Percentiles rank a stretch among this genome's conserved stretches.
These are phyloP conservation scores for Oryza coarctata DNA, from an alignment of 176 grass and related monocot species.

Conservation along the genomic window DNA sequence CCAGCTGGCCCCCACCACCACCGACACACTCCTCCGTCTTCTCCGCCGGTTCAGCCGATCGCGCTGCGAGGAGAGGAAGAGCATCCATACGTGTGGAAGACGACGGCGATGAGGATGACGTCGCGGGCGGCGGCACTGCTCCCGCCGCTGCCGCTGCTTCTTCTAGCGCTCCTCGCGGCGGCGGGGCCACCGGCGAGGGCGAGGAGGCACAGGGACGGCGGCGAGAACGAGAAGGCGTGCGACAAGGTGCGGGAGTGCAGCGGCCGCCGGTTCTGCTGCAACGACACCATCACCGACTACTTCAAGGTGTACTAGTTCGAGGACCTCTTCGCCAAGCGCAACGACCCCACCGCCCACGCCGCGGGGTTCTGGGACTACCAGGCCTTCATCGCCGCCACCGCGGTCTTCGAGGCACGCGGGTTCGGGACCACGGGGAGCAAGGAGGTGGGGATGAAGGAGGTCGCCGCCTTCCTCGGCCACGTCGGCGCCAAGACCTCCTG, in stretches of 20 bases:
- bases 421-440: constrained; percentile 85
- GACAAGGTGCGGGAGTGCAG: constrained; percentile 89
- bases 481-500: constrained; percentile 86
- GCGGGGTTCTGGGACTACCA: constrained; percentile 74
- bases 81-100: background rate
- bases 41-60: background rate
- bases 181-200: background rate
- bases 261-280: constrained; percentile 81
- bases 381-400: constrained; percentile 73
- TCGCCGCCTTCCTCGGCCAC: constrained; percentile 88
- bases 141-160: background rate
- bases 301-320: constrained; percentile 90
- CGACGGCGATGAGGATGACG: constrained; percentile 23
- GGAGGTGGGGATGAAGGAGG: constrained; percentile 61
- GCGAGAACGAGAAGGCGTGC: constrained; percentile 51
- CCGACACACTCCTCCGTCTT: constrained; percentile 12
- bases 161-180: background rate
- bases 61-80: background rate
- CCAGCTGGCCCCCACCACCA: background rate
- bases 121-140: constrained; percentile 25
- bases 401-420: constrained; percentile 66
- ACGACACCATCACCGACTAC: constrained; percentile 73
- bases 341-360: constrained; percentile 59
- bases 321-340: constrained; percentile 78
- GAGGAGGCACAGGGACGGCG: constrained; percentile 14